phyloP scores from a whole-genome alignment of 371 early-diverging fungal species.

The Mortierella sp. region DNA sequence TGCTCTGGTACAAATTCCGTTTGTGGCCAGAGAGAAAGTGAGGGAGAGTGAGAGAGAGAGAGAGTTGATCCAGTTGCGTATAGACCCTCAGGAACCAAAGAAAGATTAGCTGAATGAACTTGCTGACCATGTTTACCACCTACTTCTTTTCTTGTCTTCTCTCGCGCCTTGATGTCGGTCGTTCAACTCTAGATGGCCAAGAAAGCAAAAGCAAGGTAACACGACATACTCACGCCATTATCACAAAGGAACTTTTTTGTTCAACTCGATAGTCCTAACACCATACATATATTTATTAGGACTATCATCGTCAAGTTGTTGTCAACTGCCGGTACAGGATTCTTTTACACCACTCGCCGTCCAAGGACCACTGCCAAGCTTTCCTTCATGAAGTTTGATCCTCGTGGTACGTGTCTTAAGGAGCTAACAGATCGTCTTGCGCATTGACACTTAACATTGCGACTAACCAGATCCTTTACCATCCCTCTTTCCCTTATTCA shows the following conservation, averaged over 20 bases:
- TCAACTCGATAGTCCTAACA: not conserved
- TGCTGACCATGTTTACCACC: not conserved
- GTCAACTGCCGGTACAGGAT: slow-evolving; percentile 87
- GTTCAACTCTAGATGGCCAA: slow-evolving; percentile 72
- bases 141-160: slow-evolving; percentile 6
- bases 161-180: not conserved
- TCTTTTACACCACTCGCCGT: slow-evolving; percentile 82
- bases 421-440: not conserved
- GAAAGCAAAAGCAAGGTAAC: slow-evolving; percentile 84
- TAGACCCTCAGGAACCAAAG: not conserved
- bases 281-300: slow-evolving; percentile 42
- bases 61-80: not conserved
- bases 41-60: not conserved
- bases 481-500: too few relatives aligned
- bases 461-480: not conserved
- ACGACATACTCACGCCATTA: not conserved
- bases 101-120: not conserved
- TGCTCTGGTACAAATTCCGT: not conserved
- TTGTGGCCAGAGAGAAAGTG: not conserved
- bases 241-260: not conserved
- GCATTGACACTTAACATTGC: not conserved
- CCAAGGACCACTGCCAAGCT: slow-evolving; percentile 82
- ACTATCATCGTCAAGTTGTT: slow-evolving; percentile 83
- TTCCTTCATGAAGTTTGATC: slow-evolving; percentile 89
- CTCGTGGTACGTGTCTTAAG: slow-evolving; percentile 64